Conservation (phyloP, 805 yeast genomes). For the Sungouiozyma intestinalis region DNA sequence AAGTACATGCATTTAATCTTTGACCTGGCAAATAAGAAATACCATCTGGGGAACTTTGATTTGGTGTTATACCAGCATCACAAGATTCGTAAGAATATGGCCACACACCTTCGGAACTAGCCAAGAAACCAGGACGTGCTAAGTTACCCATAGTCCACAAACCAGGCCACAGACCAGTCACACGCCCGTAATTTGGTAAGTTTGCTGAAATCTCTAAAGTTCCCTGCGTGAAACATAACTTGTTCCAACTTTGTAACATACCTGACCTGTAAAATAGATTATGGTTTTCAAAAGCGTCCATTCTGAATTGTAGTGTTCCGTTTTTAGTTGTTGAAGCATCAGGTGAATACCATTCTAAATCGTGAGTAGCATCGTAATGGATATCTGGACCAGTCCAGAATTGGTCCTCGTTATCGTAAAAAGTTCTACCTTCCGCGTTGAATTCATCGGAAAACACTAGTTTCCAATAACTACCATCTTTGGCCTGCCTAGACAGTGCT, state of each 20-base stretch:
- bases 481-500: constrained; percentile 40
- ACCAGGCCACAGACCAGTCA: constrained; percentile 93
- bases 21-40: constrained; percentile 82
- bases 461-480: constrained; percentile 57
- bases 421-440: constrained; percentile 80
- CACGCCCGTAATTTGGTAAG: constrained; percentile 69
- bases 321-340: constrained; percentile 72
- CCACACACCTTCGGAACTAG: constrained; percentile 90
- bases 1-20: constrained; percentile 63
- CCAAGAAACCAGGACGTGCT: constrained; percentile 83
- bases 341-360: constrained; percentile 92
- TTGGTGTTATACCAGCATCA: constrained; percentile 91
- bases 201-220: constrained; percentile 62
- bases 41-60: constrained; percentile 86
- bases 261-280: constrained; percentile 76
- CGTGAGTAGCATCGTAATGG: constrained; percentile 78
- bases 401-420: constrained; percentile 85
- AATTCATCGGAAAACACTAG: constrained; percentile 89
- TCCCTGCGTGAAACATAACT: constrained; percentile 83
- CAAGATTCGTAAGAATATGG: constrained; percentile 82
- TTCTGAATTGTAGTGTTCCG: constrained; percentile 55
- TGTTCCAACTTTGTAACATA: constrained; percentile 89
- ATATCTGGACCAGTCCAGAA: constrained; percentile 80
- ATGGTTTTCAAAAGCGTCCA: constrained; percentile 81
- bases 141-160: constrained; percentile 89